Evolutionary conservation across 2,329 filamentous ascomycete species (phyloP), one percentile per base, ranked within the genome.

Genomic region (Pestalotiopsis sp.): DNA sequence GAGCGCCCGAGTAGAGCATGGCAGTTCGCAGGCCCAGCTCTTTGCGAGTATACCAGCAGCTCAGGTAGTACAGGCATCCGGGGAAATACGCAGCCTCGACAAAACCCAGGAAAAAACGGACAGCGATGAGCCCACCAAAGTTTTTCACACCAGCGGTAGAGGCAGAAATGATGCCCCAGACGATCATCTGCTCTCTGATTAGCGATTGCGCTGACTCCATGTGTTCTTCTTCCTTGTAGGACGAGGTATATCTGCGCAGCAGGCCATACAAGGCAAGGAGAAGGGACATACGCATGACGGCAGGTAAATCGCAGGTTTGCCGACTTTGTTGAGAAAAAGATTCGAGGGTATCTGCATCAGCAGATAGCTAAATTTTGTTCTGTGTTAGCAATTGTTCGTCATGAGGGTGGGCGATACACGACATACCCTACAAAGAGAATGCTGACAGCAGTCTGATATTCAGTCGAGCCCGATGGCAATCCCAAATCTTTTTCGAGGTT

Each of bases 1-100:
- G 82, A 0, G 89, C 89, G 0, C 91, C 92, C 0, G 90, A 88
- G 77, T 92, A 92, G 6, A 93, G 83, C 23, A 91, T 81, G 2
- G 90, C 89, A 14, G 88, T 92, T 11, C 90, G 84, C n/a, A 91
- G 80, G 11, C 87, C 88, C 1, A 92, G 82, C 76, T 92, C 92
- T 71, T 89, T 88, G 59, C 91, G 85, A 0, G 90, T 93, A 73
- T 93, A 93, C 91, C 91, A 93, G 66, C 83, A 85, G 68, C 81
- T 84, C 49, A 92, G 82, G 72, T 88, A 91, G 80, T 90, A 92
- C 3, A 92, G 79, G 72, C 88, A 88, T 11, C 88, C 87, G 1
- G 87, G 87, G 70, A 83, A 83, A 69, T 82, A 83, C 38, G 81
- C 80, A 2, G 82, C 82, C 70, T 84, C 82, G 25, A 83, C 77